Base-by-base conservation (phyloP, 2,329 filamentous ascomycete species). In the Teratosphaeria zuluensis region DNA sequence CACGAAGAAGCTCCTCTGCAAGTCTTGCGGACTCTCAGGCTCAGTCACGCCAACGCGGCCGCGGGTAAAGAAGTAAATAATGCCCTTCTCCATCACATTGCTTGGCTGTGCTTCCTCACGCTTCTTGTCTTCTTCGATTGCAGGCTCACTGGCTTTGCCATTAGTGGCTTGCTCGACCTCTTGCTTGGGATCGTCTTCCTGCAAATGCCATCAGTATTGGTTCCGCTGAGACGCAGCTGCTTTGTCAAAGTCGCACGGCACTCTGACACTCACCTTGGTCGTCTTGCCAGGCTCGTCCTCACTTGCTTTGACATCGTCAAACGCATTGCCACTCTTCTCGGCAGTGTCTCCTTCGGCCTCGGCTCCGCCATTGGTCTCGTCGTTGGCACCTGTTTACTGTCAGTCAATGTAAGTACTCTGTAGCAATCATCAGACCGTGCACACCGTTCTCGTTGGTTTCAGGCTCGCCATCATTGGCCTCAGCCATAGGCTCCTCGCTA, bases 31-130 rank as follows among this genome's bases (percentile, higher is more conserved):
- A 53, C 81, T 80, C 19, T 86, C 80, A 0, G 90, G 86, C 6
- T 89, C 80, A 4, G 90, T 83, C 30, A 89, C 80, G 55, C 84
- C 83, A 42, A 96, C 89, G 12, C 90, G 85, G 7, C 85, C 84
- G 19, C 91, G 86, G 67, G 88, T 87, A 77, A 95, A 95, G 80
- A 95, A 95, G 78, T 95, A 95, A 65, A 96, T 85, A 65, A 94
- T 82, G 3, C 91, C 91, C 68, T 94, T 95, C 69, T 96, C 91
- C 2, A 95, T 79, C 28, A 95, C 84, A 60, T 78, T 85, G 5
- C 81, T 82, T 1, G 84, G 78, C 46, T 81, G 72, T 1, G 76
- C 73, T 52, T 79, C 72, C 65, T 80, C 78, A 51, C 81, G 78
- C 55, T 80, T 70, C 19, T 77, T 72, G 1, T 81, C 79, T 55